These are phyloP conservation scores for Oemleria cerasiformis DNA, from an alignment of 306 rosid genomes.

Conservation along the genomic window DNA sequence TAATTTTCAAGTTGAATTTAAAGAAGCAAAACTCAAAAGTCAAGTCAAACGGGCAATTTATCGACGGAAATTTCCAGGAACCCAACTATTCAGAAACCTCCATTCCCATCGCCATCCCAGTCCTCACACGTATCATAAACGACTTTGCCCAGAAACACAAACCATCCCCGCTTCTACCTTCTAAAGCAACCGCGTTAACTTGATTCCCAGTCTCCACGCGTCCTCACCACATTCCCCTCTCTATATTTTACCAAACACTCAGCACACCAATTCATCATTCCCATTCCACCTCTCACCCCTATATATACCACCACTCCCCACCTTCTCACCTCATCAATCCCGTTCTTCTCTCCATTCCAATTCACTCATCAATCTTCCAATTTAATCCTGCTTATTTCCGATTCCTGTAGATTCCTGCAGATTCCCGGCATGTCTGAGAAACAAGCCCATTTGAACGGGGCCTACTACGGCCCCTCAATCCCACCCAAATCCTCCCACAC, in stretches of 20 bases:
- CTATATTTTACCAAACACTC: background rate
- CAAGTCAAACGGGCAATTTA: background rate
- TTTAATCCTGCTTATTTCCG: background rate
- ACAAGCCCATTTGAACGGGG: slow-evolving; percentile 54
- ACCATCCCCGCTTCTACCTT: background rate
- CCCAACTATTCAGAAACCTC: background rate
- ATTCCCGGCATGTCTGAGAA: slow-evolving; percentile 42
- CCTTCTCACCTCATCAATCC: background rate
- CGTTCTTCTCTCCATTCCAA: background rate
- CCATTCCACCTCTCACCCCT: background rate
- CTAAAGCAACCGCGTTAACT: slow-evolving; percentile 27
- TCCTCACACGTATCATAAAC: background rate
- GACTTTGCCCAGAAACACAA: background rate
- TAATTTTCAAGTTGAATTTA: background rate
- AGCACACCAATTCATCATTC: background rate
- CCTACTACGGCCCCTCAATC: slow-evolving; percentile 80
- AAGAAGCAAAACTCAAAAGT: background rate
- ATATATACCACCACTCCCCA: slow-evolving; percentile 1
- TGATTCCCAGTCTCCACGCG: slow-evolving; percentile 14
- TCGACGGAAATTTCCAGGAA: background rate
- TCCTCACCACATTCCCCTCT: background rate
- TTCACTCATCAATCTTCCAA: background rate
- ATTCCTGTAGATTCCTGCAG: background rate
- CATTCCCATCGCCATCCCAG: background rate
- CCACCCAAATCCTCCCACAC: slow-evolving; percentile 43